Conservation (phyloP, 805 yeast genomes). For the Saccharomycopsis amapae region DNA sequence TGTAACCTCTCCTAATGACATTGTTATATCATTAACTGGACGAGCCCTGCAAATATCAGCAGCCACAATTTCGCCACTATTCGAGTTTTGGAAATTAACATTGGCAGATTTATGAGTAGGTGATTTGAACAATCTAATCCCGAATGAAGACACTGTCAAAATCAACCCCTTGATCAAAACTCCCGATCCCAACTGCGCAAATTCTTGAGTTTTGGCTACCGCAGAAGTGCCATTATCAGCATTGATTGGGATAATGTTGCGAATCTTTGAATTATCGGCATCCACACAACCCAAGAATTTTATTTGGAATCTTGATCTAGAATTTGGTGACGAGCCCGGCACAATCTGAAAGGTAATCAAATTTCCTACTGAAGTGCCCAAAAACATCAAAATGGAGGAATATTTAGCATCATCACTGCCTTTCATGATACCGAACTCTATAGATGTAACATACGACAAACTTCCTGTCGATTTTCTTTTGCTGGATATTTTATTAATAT, state of each 20-base stretch:
- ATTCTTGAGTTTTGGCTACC: slow-evolving; percentile 50
- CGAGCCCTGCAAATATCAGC: slow-evolving; percentile 13
- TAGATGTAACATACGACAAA: slow-evolving; percentile 38
- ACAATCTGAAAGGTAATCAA: slow-evolving; percentile 54
- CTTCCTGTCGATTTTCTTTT: slow-evolving; percentile 24
- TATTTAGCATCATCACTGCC: slow-evolving; percentile 53
- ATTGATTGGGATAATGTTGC: slow-evolving; percentile 51
- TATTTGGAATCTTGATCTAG: slow-evolving; percentile 42
- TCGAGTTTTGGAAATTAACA: slow-evolving; percentile 23
- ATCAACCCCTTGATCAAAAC: slow-evolving; percentile 54
- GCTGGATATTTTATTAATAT: slow-evolving; percentile 27
- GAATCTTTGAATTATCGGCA: slow-evolving; percentile 46
- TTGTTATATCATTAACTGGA: background rate
- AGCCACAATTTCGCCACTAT: slow-evolving; percentile 24
- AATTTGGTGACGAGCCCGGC: slow-evolving; percentile 47
- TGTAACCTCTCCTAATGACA: slow-evolving; percentile 21
- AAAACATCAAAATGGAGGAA: slow-evolving; percentile 63
- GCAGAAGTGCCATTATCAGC: slow-evolving; percentile 56
- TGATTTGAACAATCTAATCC: slow-evolving; percentile 38
- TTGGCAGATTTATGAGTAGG: slow-evolving; percentile 21
- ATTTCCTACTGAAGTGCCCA: slow-evolving; percentile 76
- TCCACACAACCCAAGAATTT: slow-evolving; percentile 42
- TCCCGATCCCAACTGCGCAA: slow-evolving; percentile 57
- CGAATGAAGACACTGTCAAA: slow-evolving; percentile 47
- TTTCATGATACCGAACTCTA: slow-evolving; percentile 71